phyloP scores from a whole-genome alignment of 2,329 filamentous ascomycete genomes.

The Monosporascus sp. region DNA sequence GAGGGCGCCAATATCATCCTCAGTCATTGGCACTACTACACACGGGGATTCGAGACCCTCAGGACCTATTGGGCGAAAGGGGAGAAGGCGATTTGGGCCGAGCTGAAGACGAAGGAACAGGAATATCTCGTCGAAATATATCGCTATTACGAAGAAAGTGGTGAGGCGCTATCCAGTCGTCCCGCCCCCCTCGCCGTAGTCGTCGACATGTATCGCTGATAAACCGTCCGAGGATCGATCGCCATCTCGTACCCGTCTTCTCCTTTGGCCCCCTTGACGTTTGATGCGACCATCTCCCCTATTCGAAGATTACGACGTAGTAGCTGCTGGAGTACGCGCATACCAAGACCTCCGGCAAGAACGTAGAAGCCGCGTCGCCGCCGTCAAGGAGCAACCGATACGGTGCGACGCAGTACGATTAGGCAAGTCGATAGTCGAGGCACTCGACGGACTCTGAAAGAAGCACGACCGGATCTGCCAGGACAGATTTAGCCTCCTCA shows the following conservation, averaged over 20 bases:
- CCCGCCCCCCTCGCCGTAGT: slow-evolving; percentile 40
- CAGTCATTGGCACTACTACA: slow-evolving; percentile 47
- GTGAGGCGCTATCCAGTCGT: slow-evolving; percentile 10
- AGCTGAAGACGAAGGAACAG: slow-evolving; percentile 27
- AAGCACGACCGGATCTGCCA: too few species aligned
- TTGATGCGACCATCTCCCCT: slow-evolving; percentile 16
- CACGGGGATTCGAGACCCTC: slow-evolving; percentile 28
- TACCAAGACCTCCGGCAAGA: too few species aligned
- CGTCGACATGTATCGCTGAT: slow-evolving; percentile 44
- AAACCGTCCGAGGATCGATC: slow-evolving; percentile 33
- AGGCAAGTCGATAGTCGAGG: too few species aligned
- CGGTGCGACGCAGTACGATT: too few species aligned
- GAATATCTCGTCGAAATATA: slow-evolving; percentile 28
- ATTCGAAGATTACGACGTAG: slow-evolving; percentile 34
- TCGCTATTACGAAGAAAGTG: slow-evolving; percentile 14
- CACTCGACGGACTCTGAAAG: too few species aligned
- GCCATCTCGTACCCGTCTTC: slow-evolving; percentile 26
- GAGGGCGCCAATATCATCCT: slow-evolving; percentile 41
- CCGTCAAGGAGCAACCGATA: too few species aligned
- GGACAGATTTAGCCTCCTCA: too few species aligned
- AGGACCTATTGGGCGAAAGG: slow-evolving; percentile 20
- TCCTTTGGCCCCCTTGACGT: slow-evolving; percentile 4
- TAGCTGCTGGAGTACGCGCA: slow-evolving; percentile 39
- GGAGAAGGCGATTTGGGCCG: slow-evolving; percentile 23
- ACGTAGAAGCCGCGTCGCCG: too few species aligned